Base-by-base conservation (phyloP, 495 filamentous ascomycete genomes). In the Tuber indicum region DNA sequence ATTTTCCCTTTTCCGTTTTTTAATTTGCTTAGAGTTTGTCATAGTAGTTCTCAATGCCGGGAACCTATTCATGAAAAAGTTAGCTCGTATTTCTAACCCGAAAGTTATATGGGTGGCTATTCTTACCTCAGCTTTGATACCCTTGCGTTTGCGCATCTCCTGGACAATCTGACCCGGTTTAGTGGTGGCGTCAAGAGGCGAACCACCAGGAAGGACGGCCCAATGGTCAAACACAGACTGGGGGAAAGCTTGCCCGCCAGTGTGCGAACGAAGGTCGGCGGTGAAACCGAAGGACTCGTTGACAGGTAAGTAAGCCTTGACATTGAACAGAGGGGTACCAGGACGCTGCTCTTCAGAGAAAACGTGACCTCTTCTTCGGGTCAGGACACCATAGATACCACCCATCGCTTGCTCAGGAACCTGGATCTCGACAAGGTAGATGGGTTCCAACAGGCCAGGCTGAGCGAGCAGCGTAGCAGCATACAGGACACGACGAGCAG, bases 281-380 rank as follows among this genome's bases (percentile, higher is more conserved):
- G 94, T 96, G 92, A 99, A 99, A 87, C 96, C 96, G 91, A 99
- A 99, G 19, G 96, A 99, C 90, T 99, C 96, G 89, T 97, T 95
- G 90, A 98, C 94, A 86, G 96, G 96, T 76, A 99, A 89, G 89
- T 98, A 99, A 79, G 96, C 94, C 91, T 98, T 98, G 89, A 99
- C 92, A 87, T 91, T 98, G 92, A 98, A 98, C 72, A 99, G 92
- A 87, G 96, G 96, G 85, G 96, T 99, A 85, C 96, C 96, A 78
- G 94, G 92, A 82, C 96, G 93, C 89, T 99, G 96, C 88, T 96
- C 93, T 89, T 99, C 96, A 82, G 88, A 87, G 91, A 98, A 98
- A 87, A 99, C 96, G 91, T 98, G 95, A 89, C 96, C 96, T 91
- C 96, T 90, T 84, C 95, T 88, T 84, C 96, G 93, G 87, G 96